These are phyloP conservation scores for Ophiostoma perfectum DNA, from an alignment of 2,329 filamentous ascomycete genomes.

Conservation along the genomic window DNA sequence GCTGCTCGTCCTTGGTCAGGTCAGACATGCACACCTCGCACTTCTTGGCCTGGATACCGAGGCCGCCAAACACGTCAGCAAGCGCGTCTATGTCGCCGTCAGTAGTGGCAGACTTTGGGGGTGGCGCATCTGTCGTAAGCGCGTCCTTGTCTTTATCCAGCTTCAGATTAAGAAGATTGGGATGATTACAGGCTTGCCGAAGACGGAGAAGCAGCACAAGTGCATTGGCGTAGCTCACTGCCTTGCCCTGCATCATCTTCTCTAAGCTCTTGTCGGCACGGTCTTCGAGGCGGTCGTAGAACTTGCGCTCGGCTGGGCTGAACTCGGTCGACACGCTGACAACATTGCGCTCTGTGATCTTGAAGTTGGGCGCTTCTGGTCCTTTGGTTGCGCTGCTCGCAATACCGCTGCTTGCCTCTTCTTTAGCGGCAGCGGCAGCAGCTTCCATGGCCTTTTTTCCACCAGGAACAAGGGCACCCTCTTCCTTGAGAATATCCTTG, in stretches of 20 bases:
- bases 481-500: constrained; percentile 90
- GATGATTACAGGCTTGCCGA: constrained; percentile 92
- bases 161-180: constrained; percentile 78
- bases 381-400: neutral
- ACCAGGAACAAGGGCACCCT: constrained; percentile 72
- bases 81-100: constrained; percentile 72
- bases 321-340: constrained; percentile 74
- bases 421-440: constrained; percentile 35
- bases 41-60: constrained; percentile 70
- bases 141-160: constrained; percentile 84
- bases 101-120: constrained; percentile 41
- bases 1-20: constrained; percentile 50
- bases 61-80: constrained; percentile 77
- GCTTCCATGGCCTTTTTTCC: constrained; percentile 50
- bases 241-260: constrained; percentile 76
- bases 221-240: constrained; percentile 82
- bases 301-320: constrained; percentile 70
- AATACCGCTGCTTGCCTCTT: neutral
- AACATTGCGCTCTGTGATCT: constrained; percentile 86
- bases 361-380: constrained; percentile 61
- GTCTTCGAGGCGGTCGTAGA: constrained; percentile 78
- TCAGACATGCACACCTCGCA: constrained; percentile 79
- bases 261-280: constrained; percentile 83
- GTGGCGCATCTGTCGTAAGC: constrained; percentile 55
- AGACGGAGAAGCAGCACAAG: constrained; percentile 86